Base-by-base conservation (phyloP, 1,284 basidiomycete species). In the Melampsora medusae region DNA sequence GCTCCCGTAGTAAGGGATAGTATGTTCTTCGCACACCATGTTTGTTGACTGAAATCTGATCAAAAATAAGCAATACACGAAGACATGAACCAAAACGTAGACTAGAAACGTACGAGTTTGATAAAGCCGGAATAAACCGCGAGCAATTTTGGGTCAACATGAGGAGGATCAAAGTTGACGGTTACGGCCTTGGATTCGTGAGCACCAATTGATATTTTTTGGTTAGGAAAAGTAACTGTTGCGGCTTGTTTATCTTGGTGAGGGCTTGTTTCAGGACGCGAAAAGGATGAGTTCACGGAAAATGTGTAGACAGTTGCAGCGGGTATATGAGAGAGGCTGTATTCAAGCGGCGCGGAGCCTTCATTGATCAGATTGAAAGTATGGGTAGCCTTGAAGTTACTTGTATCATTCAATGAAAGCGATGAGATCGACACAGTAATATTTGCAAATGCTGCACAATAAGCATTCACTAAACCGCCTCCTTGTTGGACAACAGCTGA, bases 381-480 rank as follows among this genome's bases (percentile, higher is more conserved):
- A 31, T 76, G 73, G 35, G 28, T 46, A 19, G 16, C n/a, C 4
- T 64, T 33, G 31, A 69, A 33, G 48, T 68, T 64, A 14, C n/a
- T 19, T 33, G 73, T 61, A 56, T 76, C 73, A 28, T 69, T 69
- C 7, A 76, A 50, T 25, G 60, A 16, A 16, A 76, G 22, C 33
- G 59, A 62, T 22, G 73, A 76, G 9, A 46, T 49, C 5, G 73
- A 76, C 12, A 76, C 53, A 9, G 73, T 35, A n/a, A 59, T 76
- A 35, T 76, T 76, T 22, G 73, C 48, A 56, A 69, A 76, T 1
- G 67, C 73, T 10, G 73, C 73, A 25, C 73, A 76, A 33, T 61
- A 76, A 19, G 73, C 73, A 69, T 76, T 69, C 22, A 69, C 73
- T 19, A 76, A 31, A 56, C 73, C 73, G 22, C 66, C 67, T 12